phyloP scores from a whole-genome alignment of 1,284 basidiomycete genomes.

The Boletellus sp. region DNA sequence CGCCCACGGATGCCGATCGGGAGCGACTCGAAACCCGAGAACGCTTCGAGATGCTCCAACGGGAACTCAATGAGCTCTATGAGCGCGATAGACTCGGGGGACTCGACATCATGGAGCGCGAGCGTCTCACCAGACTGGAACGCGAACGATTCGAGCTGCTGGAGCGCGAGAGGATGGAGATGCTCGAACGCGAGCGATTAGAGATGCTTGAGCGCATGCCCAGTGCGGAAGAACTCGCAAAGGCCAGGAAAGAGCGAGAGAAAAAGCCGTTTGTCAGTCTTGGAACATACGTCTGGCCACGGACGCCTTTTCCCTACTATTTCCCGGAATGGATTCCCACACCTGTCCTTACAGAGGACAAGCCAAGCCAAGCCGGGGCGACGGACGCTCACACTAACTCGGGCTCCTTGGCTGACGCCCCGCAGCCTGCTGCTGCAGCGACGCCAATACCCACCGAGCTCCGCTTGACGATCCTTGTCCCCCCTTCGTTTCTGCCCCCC shows the following conservation, averaged over 20 bases:
- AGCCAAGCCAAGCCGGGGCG: conserved; percentile 5
- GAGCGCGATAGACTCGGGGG: conserved; percentile 31
- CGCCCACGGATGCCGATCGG: conserved; percentile 22
- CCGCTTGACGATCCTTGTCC: conserved; percentile 57
- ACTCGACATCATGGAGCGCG: conserved; percentile 27
- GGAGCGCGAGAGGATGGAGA: conserved; percentile 28
- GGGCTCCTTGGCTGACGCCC: conserved; percentile 4
- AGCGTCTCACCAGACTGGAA: conserved; percentile 24
- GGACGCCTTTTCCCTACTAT: conserved; percentile 50
- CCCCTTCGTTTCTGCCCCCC: conserved; percentile 53
- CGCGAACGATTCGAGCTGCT: conserved; percentile 28
- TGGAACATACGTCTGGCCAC: conserved; percentile 61
- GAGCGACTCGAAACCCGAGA: conserved; percentile 29
- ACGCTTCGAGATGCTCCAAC: conserved; percentile 28
- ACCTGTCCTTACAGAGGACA: conserved; percentile 20
- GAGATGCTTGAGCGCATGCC: conserved; percentile 33
- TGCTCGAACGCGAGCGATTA: conserved; percentile 30
- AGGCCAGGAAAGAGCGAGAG: conserved; percentile 33
- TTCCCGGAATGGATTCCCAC: conserved; percentile 37
- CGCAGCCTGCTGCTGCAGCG: conserved; percentile 12
- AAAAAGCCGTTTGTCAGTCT: conserved; percentile 44
- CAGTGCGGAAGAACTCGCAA: conserved; percentile 31
- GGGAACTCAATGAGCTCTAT: conserved; percentile 27
- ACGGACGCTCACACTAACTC: conserved; percentile 9
- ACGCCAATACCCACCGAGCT: conserved; percentile 41